Conservation (phyloP, 164 flowering plant genomes). For the Piper betle region DNA sequence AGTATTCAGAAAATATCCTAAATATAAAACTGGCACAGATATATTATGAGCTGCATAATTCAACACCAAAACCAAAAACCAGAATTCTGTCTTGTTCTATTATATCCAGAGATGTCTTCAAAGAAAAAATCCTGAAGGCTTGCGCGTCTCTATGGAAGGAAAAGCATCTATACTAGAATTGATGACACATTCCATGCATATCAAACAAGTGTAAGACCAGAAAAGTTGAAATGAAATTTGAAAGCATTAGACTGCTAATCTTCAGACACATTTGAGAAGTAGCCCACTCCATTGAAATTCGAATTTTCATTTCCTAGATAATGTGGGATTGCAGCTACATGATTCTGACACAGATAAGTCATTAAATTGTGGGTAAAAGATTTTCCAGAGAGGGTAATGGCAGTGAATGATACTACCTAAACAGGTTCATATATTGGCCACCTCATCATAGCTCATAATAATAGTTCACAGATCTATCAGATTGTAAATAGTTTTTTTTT, state of each 20-base stretch:
- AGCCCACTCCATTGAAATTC: not conserved
- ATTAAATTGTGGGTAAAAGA: not conserved
- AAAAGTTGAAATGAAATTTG: not conserved
- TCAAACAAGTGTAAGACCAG: not conserved
- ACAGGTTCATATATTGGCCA: no score
- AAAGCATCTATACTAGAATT: not conserved
- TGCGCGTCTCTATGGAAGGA: not conserved
- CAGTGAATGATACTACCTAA: not conserved
- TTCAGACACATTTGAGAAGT: not conserved
- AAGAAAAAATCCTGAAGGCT: not conserved
- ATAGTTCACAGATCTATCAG: no score
- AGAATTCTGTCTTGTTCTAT: not conserved
- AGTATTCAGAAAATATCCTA: no score
- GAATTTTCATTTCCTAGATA: not conserved
- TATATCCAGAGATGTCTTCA: not conserved
- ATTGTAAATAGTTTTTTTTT: no score
- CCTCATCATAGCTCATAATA: not conserved
- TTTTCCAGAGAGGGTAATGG: not conserved
- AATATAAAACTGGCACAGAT: not conserved
- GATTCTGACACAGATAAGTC: not conserved
- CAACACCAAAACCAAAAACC: not conserved
- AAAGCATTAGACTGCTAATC: not conserved
- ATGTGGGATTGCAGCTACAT: no score
- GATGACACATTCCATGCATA: not conserved
- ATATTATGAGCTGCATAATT: no score